Conservation (phyloP, 2,329 filamentous ascomycete genomes). For the Gaeumannomyces tritici region DNA sequence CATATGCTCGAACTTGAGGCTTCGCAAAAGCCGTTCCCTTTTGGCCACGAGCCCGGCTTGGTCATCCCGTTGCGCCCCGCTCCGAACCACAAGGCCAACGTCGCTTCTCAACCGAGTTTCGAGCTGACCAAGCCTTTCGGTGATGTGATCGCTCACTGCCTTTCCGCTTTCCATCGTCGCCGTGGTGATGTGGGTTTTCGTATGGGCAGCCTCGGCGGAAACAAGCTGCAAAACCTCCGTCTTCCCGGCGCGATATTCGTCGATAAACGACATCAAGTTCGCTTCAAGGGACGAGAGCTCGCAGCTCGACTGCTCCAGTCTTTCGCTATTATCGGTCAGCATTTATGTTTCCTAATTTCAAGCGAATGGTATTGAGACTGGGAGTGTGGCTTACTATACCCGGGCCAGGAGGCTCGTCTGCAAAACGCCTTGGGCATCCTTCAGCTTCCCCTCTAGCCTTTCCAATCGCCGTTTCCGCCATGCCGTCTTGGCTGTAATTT, state of each 20-base stretch:
- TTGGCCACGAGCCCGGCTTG: not conserved
- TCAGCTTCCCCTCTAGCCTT: constrained; percentile 9
- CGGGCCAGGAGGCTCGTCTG: not conserved
- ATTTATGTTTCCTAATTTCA: not conserved
- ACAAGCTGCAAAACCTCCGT: not conserved
- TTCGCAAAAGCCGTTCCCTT: constrained; percentile 6
- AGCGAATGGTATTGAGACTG: too few relatives aligned
- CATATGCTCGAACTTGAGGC: constrained; percentile 8
- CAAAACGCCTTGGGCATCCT: not conserved
- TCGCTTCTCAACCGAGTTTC: not conserved
- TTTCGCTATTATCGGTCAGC: not conserved
- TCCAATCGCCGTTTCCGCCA: constrained; percentile 13
- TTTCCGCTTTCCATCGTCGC: not conserved
- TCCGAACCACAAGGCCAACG: not conserved
- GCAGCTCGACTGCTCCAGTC: not conserved
- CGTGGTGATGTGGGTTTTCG: not conserved
- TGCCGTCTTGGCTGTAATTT: constrained; percentile 7
- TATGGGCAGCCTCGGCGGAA: too few relatives aligned
- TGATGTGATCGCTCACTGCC: not conserved
- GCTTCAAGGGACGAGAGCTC: not conserved
- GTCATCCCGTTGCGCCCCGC: not conserved
- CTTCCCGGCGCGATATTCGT: not conserved
- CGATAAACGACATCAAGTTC: not conserved
- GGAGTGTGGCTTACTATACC: not conserved
- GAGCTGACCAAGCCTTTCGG: not conserved